phyloP scores from a whole-genome alignment of 1,284 basidiomycete genomes.

The Sanghuangporus weigelae region DNA sequence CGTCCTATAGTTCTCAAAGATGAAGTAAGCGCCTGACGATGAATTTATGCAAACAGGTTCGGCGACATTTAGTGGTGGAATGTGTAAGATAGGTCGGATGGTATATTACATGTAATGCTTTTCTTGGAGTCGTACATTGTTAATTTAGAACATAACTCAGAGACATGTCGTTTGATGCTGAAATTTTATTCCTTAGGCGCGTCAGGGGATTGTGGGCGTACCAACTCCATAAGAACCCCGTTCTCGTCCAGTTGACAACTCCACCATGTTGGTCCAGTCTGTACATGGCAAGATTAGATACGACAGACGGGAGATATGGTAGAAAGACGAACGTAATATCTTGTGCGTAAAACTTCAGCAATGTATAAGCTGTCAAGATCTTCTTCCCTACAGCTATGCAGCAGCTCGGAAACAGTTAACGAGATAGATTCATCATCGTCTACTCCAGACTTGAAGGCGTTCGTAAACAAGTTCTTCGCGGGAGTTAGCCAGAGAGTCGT shows the following conservation, averaged over 20 bases:
- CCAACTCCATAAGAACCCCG: conserved; percentile 8
- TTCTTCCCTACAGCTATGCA: neutral
- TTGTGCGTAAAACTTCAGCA: conserved; percentile 11
- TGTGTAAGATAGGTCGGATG: neutral
- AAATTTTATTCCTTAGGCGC: neutral
- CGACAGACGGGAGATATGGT: no score
- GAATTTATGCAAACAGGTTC: conserved; percentile 4
- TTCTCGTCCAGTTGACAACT: conserved; percentile 3
- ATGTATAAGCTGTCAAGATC: conserved; percentile 3
- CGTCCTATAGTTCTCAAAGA: conserved; percentile 13
- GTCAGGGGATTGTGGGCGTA: neutral
- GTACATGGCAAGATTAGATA: neutral
- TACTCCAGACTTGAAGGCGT: neutral
- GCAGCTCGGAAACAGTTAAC: neutral
- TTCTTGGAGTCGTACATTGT: neutral
- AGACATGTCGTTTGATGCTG: neutral
- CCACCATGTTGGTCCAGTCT: conserved; percentile 10
- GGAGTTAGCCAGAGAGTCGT: conserved; percentile 61
- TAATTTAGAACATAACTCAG: neutral
- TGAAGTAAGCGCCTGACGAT: neutral
- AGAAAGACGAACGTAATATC: conserved; percentile 5
- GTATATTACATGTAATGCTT: neutral
- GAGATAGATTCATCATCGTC: neutral
- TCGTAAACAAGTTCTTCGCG: neutral
- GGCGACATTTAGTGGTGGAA: conserved; percentile 10